phyloP scores from a whole-genome alignment of 2,329 filamentous ascomycete genomes.

The Tolypocladium tundrense region DNA sequence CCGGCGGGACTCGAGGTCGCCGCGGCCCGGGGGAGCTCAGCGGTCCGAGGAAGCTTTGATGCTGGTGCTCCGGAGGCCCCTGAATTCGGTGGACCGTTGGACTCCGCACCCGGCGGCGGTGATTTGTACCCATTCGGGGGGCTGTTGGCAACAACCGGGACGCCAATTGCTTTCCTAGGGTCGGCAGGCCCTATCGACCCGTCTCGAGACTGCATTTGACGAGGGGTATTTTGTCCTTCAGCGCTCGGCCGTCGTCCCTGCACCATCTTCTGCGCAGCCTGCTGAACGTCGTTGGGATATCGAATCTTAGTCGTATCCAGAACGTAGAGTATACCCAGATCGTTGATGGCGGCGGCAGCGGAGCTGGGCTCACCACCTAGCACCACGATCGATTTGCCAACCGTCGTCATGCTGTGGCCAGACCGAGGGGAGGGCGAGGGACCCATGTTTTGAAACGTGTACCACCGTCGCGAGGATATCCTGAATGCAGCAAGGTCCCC shows the following conservation, averaged over 20 bases:
- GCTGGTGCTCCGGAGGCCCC: constrained; percentile 19
- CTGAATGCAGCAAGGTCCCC: constrained; percentile 80
- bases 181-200: constrained; percentile 42
- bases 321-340: constrained; percentile 82
- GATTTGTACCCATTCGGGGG: constrained; percentile 30
- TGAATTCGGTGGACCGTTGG: constrained; percentile 20
- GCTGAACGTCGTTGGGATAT: constrained; percentile 69
- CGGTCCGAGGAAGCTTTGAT: constrained; percentile 25
- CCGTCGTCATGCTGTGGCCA: constrained; percentile 94
- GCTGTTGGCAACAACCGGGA: constrained; percentile 22
- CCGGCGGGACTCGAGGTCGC: constrained; percentile 28
- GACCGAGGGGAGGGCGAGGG: constrained; percentile 88
- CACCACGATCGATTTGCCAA: constrained; percentile 85
- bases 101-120: constrained; percentile 28
- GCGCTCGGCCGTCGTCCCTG: constrained; percentile 33
- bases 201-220: constrained; percentile 35
- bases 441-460: constrained; percentile 99
- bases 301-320: constrained; percentile 93
- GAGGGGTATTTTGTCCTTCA: constrained; percentile 18
- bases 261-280: constrained; percentile 24
- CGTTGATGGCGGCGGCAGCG: constrained; percentile 66
- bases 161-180: constrained; percentile 34
- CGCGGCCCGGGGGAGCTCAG: constrained; percentile 21
- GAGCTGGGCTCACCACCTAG: constrained; percentile 92
- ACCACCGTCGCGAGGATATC: constrained; percentile 79